Conservation (phyloP, 192 early-diverging fungal species). For the Allomyces arbusculus region DNA sequence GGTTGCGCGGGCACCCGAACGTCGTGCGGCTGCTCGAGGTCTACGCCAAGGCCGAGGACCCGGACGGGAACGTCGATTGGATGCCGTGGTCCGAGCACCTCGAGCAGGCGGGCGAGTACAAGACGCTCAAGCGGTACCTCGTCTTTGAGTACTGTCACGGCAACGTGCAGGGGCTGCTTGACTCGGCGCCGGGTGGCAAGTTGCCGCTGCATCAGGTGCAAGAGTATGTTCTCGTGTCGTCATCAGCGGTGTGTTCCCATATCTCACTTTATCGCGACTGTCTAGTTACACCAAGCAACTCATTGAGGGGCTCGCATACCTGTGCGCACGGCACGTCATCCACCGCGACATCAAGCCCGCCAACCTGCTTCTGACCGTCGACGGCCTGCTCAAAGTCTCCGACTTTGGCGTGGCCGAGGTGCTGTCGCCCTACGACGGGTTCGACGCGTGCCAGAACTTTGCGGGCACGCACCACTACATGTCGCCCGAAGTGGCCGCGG, state of each 20-base stretch:
- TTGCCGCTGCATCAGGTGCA: conserved; percentile 17
- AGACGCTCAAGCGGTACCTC: conserved; percentile 30
- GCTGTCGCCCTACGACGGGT: conserved; percentile 17
- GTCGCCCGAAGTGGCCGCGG: conserved; percentile 27
- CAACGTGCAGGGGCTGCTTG: conserved; percentile 27
- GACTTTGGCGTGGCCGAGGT: conserved; percentile 40
- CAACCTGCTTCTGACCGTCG: conserved; percentile 29
- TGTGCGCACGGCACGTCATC: conserved; percentile 25
- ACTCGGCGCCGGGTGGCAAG: conserved; percentile 15
- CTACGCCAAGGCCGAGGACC: conserved; percentile 36
- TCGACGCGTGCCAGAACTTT: conserved; percentile 18
- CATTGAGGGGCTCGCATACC: conserved; percentile 28
- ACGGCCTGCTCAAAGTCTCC: conserved; percentile 28
- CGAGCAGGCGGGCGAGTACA: conserved; percentile 23
- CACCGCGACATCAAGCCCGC: conserved; percentile 31
- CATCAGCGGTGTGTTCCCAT: no score
- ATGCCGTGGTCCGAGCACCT: conserved; percentile 35
- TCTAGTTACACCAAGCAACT: conserved; percentile 11
- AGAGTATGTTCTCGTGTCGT: conserved; percentile 5
- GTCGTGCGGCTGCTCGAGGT: conserved; percentile 30
- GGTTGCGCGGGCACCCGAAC: conserved; percentile 23
- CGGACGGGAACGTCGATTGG: conserved; percentile 21
- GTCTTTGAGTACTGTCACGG: conserved; percentile 37
- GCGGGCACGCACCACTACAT: conserved; percentile 39
- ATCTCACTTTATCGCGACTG: neutral